Evolutionary conservation across 805 yeast genomes (phyloP), one percentile per base, ranked within the genome.

Genomic region (Cyberlindnera samutprakarnensis): DNA sequence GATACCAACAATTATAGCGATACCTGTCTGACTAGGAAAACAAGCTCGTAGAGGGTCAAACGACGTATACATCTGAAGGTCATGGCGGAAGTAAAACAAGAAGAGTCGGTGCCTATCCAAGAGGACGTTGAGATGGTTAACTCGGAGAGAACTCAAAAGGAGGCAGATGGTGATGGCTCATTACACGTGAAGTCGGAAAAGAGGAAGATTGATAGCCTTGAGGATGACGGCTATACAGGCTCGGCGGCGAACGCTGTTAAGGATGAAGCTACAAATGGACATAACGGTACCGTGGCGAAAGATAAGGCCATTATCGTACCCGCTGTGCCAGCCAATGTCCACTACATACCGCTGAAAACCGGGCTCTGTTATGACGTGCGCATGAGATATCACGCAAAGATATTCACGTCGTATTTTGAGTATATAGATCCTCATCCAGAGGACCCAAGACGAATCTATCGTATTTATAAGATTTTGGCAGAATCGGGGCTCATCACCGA

Each of bases 401-500:
- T 92, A 32, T 88, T 83, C 60, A 85, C 95, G 4, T 81, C 92
- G 2, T 85, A 90, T 45, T 83, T 75, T 47, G 96, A 90, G 56
- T 90, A 90, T 57, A 85, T 90, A 32, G 98, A 92, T 53, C 98
- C 97, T 2, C 99, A 92, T 54, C 99, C 99, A 5, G 99, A 92
- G 56, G 98, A 92, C 53, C 99, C 99, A 9, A 70, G 98, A 41
- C 75, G 99, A 45, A 88, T 90, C 23, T 92, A 88, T 59, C 70
- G 97, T 35, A 84, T 92, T 28, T 92, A 92, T 62, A 87, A 92
- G 59, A 81, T 83, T 25, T 68, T 92, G 27, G 96, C 96, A 0
- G 96, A 92, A 51, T 87, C 92, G 23, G 98, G 98, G 0, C 66
- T 92, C 12, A 79, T 92, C 35, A 71, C 64, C 23, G 96, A 90